phyloP scores from a whole-genome alignment of 768 basidiomycete genomes.

The Lentinula aciculospora region DNA sequence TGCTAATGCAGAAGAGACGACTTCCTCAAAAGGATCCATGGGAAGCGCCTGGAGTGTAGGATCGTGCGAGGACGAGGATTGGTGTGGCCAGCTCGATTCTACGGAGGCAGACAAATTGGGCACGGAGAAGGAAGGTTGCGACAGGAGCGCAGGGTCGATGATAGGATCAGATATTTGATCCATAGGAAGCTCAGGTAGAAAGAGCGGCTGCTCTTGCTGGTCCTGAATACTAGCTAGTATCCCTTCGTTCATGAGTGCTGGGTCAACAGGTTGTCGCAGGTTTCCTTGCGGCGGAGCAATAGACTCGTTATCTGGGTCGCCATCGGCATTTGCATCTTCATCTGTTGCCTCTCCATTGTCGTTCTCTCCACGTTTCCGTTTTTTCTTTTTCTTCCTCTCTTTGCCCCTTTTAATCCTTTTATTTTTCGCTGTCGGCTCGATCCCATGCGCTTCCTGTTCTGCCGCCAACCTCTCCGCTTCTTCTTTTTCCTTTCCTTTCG shows the following conservation, averaged over 20 bases:
- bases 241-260: slow-evolving; percentile 55
- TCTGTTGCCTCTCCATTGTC: slow-evolving; percentile 25
- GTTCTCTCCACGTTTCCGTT: slow-evolving; percentile 21
- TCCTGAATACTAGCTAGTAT: slow-evolving; percentile 56
- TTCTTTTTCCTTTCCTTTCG: slow-evolving; percentile 68
- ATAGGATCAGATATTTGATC: slow-evolving; percentile 34
- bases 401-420: slow-evolving; percentile 19
- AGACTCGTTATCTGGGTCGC: slow-evolving; percentile 28
- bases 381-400: slow-evolving; percentile 21
- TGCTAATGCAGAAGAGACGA: slow-evolving; percentile 55
- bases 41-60: slow-evolving; percentile 10
- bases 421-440: slow-evolving; percentile 18
- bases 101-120: slow-evolving; percentile 9
- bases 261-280: slow-evolving; percentile 37
- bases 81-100: too few relatives aligned
- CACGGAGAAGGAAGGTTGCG: slow-evolving; percentile 15
- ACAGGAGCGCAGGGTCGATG: slow-evolving; percentile 53
- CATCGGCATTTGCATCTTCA: slow-evolving; percentile 22
- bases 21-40: slow-evolving; percentile 41
- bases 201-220: slow-evolving; percentile 30
- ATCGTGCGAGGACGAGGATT: slow-evolving; percentile 4
- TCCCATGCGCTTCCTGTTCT: slow-evolving; percentile 25
- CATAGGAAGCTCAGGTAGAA: slow-evolving; percentile 38
- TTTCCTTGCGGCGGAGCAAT: slow-evolving; percentile 23
- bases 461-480: slow-evolving; percentile 43